phyloP scores from a whole-genome alignment of 352 stramenopile species.

The Globisporangium megalacanthum region DNA sequence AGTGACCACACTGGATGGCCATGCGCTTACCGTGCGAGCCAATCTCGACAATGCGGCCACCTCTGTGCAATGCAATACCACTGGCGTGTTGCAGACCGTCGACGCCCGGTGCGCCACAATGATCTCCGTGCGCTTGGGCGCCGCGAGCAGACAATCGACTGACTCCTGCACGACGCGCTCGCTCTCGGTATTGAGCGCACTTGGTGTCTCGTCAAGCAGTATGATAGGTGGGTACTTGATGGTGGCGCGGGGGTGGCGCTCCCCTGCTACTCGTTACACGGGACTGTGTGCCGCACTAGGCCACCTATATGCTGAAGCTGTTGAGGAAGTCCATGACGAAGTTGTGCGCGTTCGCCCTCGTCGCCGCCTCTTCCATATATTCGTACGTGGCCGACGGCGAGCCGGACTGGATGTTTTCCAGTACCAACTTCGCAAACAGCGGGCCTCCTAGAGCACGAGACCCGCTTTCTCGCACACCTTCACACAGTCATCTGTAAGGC shows the following conservation, averaged over 20 bases:
- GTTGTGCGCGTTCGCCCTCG: slow-evolving; percentile 79
- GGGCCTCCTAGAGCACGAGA: slow-evolving; percentile 84
- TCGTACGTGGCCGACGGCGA: slow-evolving; percentile 41
- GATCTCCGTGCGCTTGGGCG: slow-evolving; percentile 6
- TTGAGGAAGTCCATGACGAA: slow-evolving; percentile 91
- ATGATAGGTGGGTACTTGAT: slow-evolving; percentile 85
- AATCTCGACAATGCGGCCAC: slow-evolving; percentile 89
- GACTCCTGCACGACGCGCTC: slow-evolving; percentile 69
- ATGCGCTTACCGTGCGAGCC: slow-evolving; percentile 92
- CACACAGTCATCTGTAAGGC: slow-evolving; percentile 16
- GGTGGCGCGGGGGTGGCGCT: slow-evolving; percentile 25
- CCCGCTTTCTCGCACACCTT: slow-evolving; percentile 70
- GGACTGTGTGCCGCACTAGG: slow-evolving; percentile 85
- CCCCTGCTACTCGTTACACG: slow-evolving; percentile 10
- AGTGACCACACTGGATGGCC: slow-evolving; percentile 30
- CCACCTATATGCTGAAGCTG: slow-evolving; percentile 85
- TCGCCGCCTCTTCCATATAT: slow-evolving; percentile 35
- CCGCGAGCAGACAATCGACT: slow-evolving; percentile 47
- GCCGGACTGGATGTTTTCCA: slow-evolving; percentile 78
- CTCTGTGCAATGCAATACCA: slow-evolving; percentile 91
- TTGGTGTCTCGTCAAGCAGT: slow-evolving; percentile 28
- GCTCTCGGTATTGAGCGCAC: slow-evolving; percentile 50
- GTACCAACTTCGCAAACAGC: slow-evolving; percentile 34
- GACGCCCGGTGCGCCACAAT: slow-evolving; percentile 91
- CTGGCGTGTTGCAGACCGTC: slow-evolving; percentile 91